These are phyloP conservation scores for Pleurotus eryngii DNA, from an alignment of 768 basidiomycete species.

Conservation along the genomic window DNA sequence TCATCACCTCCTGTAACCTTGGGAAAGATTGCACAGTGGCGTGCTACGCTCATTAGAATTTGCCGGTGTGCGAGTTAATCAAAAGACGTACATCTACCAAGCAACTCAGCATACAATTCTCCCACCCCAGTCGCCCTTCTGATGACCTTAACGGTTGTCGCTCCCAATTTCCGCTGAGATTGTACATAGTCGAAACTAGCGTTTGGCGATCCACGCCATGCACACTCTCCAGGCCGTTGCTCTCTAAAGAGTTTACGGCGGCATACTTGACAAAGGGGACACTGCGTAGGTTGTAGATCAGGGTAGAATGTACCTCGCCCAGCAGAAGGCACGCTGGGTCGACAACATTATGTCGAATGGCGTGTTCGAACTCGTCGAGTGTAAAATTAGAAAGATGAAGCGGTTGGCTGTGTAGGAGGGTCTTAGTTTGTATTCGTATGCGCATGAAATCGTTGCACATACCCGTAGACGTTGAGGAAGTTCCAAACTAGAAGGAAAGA, in stretches of 20 bases:
- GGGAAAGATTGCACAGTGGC: slow-evolving; percentile 74
- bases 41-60: slow-evolving; percentile 43
- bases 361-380: slow-evolving; percentile 89
- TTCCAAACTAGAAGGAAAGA: slow-evolving; percentile 90
- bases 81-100: slow-evolving; percentile 75
- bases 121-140: slow-evolving; percentile 86
- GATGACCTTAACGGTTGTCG: slow-evolving; percentile 66
- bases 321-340: slow-evolving; percentile 77
- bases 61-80: neutral
- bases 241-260: slow-evolving; percentile 62
- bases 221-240: slow-evolving; percentile 37
- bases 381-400: slow-evolving; percentile 85
- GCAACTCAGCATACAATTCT: slow-evolving; percentile 85
- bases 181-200: slow-evolving; percentile 67
- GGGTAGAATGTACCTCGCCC: slow-evolving; percentile 82
- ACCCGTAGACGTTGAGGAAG: slow-evolving; percentile 94
- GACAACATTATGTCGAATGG: slow-evolving; percentile 68
- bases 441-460: slow-evolving; percentile 21
- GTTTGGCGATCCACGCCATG: slow-evolving; percentile 62
- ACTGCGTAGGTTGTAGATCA: slow-evolving; percentile 89
- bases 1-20: slow-evolving; percentile 65
- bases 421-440: slow-evolving; percentile 7
- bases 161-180: slow-evolving; percentile 86
- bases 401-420: slow-evolving; percentile 57
- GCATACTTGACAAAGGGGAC: slow-evolving; percentile 73